Base-by-base conservation (phyloP, 371 early-diverging fungal species). In the Apophysomyces elegans region DNA sequence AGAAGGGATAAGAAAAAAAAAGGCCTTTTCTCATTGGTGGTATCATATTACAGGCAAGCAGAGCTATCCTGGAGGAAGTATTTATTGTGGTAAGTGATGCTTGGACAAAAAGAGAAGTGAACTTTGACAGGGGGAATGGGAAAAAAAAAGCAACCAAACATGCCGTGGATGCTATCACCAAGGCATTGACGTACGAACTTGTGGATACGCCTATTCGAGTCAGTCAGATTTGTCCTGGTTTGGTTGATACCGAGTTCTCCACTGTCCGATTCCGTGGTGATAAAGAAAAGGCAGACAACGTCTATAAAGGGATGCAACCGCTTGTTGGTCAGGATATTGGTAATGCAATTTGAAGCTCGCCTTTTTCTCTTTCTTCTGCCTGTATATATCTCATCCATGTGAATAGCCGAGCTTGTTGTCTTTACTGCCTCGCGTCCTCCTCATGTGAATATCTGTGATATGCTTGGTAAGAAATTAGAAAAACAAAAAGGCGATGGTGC, bases 231-330 rank as follows among this genome's bases (percentile, higher is more conserved):
- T 83, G 83, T 37, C 93, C 93, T 46, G 93, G 94, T 63, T 72
- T 93, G 78, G 96, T 95, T 1, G 91, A 97, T 75, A 97, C 96
- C 5, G 96, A 97, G 72, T 97, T 96, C 84, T 93, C 94, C 4
- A 80, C 90, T 12, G 83, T 97, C 14, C 82, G 97, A 21, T 96
- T 92, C 78, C 64, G 79, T 36, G 96, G 96, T 4, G 94, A 96
- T 70, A 86, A 89, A 71, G 74, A 78, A 13, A 90, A 84, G 75
- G 96, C 96, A 5, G 91, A 89, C 58, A 78, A 71, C 14, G 93
- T 95, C 1, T 96, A 94, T 70, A 82, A 86, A 63, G 95, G 97
- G 2, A 67, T 91, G 7, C 78, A 88, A 26, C 93, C 93, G 18
- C 72, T 94, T 76, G 85, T 84, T 0, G 92, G 84, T 18, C 77